Percentiles rank a stretch among this genome's conserved stretches.
phyloP scores from a whole-genome alignment of 345 rosid genomes.

The Eucalyptus tenuipes region DNA sequence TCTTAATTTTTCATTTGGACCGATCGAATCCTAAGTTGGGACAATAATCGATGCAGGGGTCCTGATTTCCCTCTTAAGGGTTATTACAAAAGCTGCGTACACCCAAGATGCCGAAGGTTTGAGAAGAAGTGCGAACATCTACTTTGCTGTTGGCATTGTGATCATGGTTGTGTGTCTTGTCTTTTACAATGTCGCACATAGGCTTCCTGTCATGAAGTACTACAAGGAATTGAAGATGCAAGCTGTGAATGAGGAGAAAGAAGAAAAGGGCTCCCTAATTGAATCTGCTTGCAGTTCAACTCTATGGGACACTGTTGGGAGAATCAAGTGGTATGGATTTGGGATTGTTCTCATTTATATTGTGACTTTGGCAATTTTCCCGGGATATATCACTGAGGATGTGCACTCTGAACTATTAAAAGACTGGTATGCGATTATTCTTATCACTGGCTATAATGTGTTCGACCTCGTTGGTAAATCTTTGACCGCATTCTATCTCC shows the following conservation, averaged over 20 bases:
- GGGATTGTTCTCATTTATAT: constrained; percentile 55
- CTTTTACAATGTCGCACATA: constrained; percentile 57
- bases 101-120: constrained; percentile 63
- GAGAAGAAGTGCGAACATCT: constrained; percentile 72
- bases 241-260: constrained; percentile 40
- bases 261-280: constrained; percentile 32
- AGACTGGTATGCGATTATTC: constrained; percentile 81
- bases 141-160: constrained; percentile 60
- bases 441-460: constrained; percentile 67
- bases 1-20: neutral
- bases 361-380: constrained; percentile 80
- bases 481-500: constrained; percentile 53
- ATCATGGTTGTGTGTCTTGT: constrained; percentile 64
- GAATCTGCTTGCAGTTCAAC: constrained; percentile 55
- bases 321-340: constrained; percentile 65
- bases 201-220: constrained; percentile 73
- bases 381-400: constrained; percentile 87
- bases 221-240: constrained; percentile 47
- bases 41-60: constrained; percentile 48
- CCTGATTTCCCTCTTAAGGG: constrained; percentile 70
- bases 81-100: constrained; percentile 71
- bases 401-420: constrained; percentile 67
- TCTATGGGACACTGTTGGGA: constrained; percentile 44
- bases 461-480: constrained; percentile 90
- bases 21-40: neutral